These are phyloP conservation scores for Sisymbrium altissimum DNA, from an alignment of 345 rosid species.

Conservation along the genomic window DNA sequence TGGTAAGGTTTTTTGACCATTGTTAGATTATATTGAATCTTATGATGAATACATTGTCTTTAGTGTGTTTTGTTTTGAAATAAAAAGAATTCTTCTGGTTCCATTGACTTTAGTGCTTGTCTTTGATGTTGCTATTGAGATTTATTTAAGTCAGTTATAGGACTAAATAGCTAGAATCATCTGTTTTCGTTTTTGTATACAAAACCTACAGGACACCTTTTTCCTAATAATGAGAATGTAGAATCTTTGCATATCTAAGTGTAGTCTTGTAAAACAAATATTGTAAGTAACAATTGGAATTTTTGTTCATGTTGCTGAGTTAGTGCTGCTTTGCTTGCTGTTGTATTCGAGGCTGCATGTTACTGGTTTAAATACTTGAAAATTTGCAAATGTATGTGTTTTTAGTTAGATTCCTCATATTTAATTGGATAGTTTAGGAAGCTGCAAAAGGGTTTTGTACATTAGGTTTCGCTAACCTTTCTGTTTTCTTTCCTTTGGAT, in stretches of 20 bases:
- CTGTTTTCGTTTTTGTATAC: background rate
- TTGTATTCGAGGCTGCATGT: background rate
- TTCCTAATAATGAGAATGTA: background rate
- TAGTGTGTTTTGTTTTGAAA: background rate
- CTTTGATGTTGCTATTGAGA: constrained; percentile 2
- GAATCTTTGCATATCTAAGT: background rate
- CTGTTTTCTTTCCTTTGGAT: constrained; percentile 21
- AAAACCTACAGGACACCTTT: background rate
- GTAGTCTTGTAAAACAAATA: background rate
- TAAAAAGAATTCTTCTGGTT: background rate
- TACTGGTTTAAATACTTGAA: background rate
- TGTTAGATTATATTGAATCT: background rate
- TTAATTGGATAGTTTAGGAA: background rate
- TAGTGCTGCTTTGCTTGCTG: background rate
- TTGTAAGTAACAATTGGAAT: background rate
- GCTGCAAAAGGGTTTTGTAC: background rate
- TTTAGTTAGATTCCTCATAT: background rate
- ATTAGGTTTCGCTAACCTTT: constrained; percentile 6
- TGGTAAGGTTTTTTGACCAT: constrained; percentile 53
- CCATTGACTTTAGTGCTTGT: background rate
- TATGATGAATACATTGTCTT: background rate
- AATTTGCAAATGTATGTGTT: background rate
- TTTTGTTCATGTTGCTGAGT: background rate
- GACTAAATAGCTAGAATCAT: background rate
- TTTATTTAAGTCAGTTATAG: background rate